Base-by-base conservation (phyloP, 2,329 filamentous ascomycete genomes). In the Westerdykella ornata region DNA sequence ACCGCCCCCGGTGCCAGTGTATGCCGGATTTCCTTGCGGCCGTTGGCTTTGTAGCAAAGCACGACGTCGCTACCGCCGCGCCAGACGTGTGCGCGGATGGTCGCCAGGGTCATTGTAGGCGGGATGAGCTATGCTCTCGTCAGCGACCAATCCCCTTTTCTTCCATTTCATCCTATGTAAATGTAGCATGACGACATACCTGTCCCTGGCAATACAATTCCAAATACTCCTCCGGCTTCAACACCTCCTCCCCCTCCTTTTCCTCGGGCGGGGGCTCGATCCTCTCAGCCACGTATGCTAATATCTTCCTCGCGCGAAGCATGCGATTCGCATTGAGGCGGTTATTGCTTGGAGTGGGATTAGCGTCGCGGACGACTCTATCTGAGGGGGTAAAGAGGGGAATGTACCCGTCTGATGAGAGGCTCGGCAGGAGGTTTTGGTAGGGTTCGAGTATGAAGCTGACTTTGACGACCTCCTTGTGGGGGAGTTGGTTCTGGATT, bases 301-400 rank as follows among this genome's bases (percentile, higher is more conserved):
- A 70, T 16, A 98, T 92, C 72, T 98, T 98, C 70, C 88, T 90
- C 3, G 94, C 88, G 35, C 92, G 80, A 38, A 98, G 74, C 92
- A 98, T 97, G 41, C 90, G 80, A 60, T 97, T 98, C 9, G 92
- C 92, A 62, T 97, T 98, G 38, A 98, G 75, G 17, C 92, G 82
- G 51, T 89, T 90, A 64, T 90, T 94, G 39, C 83, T 78, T 48
- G 47, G 47, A 36, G 46, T 44, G 40, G 54, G 37, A 51, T 58
- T 56, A 59, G 54, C 52, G 33, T 42, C 38, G 34, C 41, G 43
- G 12, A 51, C 46, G 29, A 56, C 47, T 47, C 48, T 54, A 29
- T 62, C 50, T 42, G 51, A 43, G 34, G 48, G 49, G 34, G 53
- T 44, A 38, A 55, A 41, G 34, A 60, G 46, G 37, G 48, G 51